Evolutionary conservation across 176 grass and related monocot species (phyloP).

Genomic region (Otatea glauca): DNA sequence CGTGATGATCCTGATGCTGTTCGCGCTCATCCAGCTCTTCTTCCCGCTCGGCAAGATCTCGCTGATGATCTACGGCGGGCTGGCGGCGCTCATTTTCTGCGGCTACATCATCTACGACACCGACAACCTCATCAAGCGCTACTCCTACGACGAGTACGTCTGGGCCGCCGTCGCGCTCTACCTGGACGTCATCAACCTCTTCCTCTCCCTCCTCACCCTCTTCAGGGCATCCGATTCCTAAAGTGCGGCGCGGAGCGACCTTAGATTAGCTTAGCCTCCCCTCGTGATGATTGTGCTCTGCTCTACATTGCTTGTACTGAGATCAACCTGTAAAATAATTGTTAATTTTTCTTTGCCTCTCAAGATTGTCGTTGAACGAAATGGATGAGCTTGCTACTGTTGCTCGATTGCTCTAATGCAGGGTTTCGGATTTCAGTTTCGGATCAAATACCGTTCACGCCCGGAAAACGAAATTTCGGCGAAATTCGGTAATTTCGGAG

Average conservation of each 20-base stretch:
- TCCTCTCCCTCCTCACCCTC: constrained; percentile 88
- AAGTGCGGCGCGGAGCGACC: neutral
- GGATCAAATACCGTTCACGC: too few species aligned
- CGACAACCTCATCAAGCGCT: constrained; percentile 92
- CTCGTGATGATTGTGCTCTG: constrained; percentile 10
- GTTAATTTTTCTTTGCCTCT: neutral
- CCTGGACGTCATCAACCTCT: constrained; percentile 91
- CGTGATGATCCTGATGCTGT: constrained; percentile 78
- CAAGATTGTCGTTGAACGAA: neutral
- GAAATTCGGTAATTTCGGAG: too few species aligned
- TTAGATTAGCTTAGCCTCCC: neutral
- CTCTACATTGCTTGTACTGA: neutral
- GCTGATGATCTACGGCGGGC: constrained; percentile 67
- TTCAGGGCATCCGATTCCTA: constrained; percentile 75
- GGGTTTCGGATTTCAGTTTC: too few species aligned
- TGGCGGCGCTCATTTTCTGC: constrained; percentile 83
- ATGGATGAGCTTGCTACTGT: neutral
- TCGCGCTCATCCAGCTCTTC: constrained; percentile 85
- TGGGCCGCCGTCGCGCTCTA: constrained; percentile 91
- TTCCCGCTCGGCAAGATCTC: constrained; percentile 80
- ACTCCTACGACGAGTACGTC: constrained; percentile 92
- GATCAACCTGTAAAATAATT: constrained; percentile 1
- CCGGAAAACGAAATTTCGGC: too few species aligned
- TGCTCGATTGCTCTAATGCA: too few species aligned
- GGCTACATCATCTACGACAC: constrained; percentile 97